Evolutionary conservation across 1,284 basidiomycete genomes (phyloP), one percentile per base, ranked within the genome.

Genomic region (Porogramme epimiltina): DNA sequence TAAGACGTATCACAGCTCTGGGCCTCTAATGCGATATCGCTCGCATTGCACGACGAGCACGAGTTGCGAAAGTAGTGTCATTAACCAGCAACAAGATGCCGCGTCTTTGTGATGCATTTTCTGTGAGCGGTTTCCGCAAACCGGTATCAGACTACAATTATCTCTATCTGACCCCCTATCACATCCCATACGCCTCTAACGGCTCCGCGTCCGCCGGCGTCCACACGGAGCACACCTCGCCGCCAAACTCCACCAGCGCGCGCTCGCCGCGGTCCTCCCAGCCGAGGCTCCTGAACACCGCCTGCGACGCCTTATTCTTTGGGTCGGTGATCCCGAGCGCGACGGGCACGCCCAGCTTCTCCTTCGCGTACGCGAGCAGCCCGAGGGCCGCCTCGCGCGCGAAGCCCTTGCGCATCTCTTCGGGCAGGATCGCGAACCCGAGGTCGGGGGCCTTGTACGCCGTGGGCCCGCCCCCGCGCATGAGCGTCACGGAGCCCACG

Each of bases 331-430:
- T 3, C 9, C 49, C 49, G n/a, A 46, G 33, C 28, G 40, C 43
- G 38, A 42, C 49, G 39, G 31, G 26, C 22, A 45, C 23, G 16
- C 49, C 49, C 22, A 20, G 37, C 28, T 42, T 39, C 16, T 22
- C 25, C 49, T 18, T 41, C 23, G 25, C 44, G 31, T 45, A 42
- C 34, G 33, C 25, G 15, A 51, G 23, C 8, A 46, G 24, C 8
- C 26, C 44, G 3, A 4, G 11, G 23, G 49, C 28, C 18, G 49
- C 49, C 49, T 51, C 49, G 28, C 13, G 26, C 44, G 49, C 49
- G 43, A 45, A 45, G 22, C 49, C 49, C 39, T 46, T 51, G 11
- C 49, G 44, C 49, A 42, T 51, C 49, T 46, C 49, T 31, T 51
- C 49, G 3, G 49, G 49, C 22, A 51, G 39, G 18, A 51, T 46